Conservation (phyloP, 1,284 basidiomycete species). For the Rhodotorula sp. region DNA sequence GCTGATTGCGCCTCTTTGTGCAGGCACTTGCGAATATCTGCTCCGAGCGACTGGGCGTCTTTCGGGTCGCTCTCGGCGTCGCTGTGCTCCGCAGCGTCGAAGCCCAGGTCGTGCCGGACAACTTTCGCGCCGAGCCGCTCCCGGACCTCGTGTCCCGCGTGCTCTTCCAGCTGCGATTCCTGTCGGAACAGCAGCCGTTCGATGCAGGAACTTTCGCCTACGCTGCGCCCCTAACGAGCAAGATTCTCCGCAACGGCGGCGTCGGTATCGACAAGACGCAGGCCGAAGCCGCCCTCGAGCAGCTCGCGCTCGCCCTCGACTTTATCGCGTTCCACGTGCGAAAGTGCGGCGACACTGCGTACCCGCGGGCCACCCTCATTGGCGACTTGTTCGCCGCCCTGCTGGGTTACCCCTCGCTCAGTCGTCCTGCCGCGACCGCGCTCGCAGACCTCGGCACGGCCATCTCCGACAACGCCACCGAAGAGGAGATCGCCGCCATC, state of each 20-base stretch:
- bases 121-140: slow-evolving; percentile 68
- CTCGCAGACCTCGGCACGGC: slow-evolving; percentile 81
- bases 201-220: slow-evolving; percentile 84
- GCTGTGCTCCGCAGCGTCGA: slow-evolving; percentile 72
- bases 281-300: slow-evolving; percentile 76
- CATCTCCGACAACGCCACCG: slow-evolving; percentile 65
- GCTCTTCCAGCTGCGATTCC: slow-evolving; percentile 76
- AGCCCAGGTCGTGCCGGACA: slow-evolving; percentile 66
- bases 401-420: slow-evolving; percentile 72
- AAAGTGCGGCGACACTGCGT: slow-evolving; percentile 63
- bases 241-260: slow-evolving; percentile 69
- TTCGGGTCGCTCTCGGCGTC: slow-evolving; percentile 70
- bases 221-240: slow-evolving; percentile 70
- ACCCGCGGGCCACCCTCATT: slow-evolving; percentile 71
- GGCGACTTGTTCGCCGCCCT: slow-evolving; percentile 73
- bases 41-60: slow-evolving; percentile 67
- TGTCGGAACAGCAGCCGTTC: slow-evolving; percentile 78
- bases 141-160: slow-evolving; percentile 77
- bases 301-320: slow-evolving; percentile 78
- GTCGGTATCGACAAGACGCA: slow-evolving; percentile 60
- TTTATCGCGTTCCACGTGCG: slow-evolving; percentile 81
- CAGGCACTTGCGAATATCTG: slow-evolving; percentile 49
- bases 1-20: not conserved
- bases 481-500: slow-evolving; percentile 65
- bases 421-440: slow-evolving; percentile 79